Base-by-base conservation (phyloP, 768 basidiomycete genomes). In the Clitopilus hobsonii region DNA sequence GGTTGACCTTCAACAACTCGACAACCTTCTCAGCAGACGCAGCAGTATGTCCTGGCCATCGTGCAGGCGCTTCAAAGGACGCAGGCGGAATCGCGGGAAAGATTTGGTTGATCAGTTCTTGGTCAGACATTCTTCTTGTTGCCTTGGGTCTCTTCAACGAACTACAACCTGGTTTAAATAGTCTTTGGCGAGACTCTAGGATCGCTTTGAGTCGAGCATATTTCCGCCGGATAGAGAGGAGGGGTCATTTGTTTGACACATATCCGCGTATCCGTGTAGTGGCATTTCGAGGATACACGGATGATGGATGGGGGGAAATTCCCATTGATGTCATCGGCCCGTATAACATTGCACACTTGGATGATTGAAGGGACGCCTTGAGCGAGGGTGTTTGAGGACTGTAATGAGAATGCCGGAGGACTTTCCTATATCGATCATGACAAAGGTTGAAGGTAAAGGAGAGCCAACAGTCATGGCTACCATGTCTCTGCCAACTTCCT, bases 1-100 rank as follows among this genome's bases (percentile, higher is more conserved):
- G 76, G 54, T 81, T 80, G 3, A 82, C 79, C 55, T 74, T 77
- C 49, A 84, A 65, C 5, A 74, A 54, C 4, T 66, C 38, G 0
- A 54, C 59, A 0, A 75, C 49, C 2, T 65, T 55, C 28, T 58
- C 32, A 52, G 71, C 67, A 2, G 74, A 72, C 45, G 67, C 63
- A 2, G 69, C 63, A 0, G 67, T 71, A 18, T 68, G 65, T 3
- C 73, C 75, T 20, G 69, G 68, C 62, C 65, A 70, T 20, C 41
- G 16, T 20, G 48, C 61, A 64, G 22, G 61, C 56, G 24, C 58
- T 59, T 53, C 38, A 58, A 22, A 53, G 54, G 32, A 61, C 60
- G 55, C 53, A 55, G 8, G 58, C 58, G 51, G 60, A 61, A 45
- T 45, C 4, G 41, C 11, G 10, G 41, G 41, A 20, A 45, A 45